A percentile compares a stretch with the other conserved stretches of the same genome.
Evolutionary conservation across 129 eudicot genomes (phyloP).

Genomic region (Rutidosis leptorrhynchoides): DNA sequence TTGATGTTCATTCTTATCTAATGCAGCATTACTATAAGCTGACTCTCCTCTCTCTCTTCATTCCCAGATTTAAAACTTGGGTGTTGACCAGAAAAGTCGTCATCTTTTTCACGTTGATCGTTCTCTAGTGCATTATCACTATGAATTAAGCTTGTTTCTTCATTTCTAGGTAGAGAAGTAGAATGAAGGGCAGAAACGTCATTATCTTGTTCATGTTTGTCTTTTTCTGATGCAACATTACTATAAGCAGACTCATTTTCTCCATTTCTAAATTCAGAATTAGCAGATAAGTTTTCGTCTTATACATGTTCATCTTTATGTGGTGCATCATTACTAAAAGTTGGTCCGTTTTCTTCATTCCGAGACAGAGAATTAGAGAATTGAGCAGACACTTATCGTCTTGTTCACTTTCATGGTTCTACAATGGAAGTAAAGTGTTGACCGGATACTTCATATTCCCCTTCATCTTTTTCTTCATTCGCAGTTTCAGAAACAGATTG

Average conservation of each 20-base stretch:
- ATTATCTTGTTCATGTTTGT: background rate
- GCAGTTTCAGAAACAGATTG: background rate
- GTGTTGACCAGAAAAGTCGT: background rate
- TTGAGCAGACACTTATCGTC: background rate
- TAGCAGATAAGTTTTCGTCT: no score
- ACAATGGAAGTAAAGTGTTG: background rate
- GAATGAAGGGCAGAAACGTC: slow-evolving; percentile 7
- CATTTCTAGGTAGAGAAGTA: slow-evolving; percentile 6
- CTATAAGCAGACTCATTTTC: slow-evolving; percentile 10
- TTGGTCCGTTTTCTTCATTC: background rate
- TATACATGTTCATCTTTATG: slow-evolving; percentile 5
- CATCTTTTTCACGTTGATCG: background rate
- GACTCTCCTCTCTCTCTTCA: slow-evolving; percentile 2
- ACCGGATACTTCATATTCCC: background rate
- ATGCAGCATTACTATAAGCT: slow-evolving; percentile 9
- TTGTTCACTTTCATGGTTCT: background rate
- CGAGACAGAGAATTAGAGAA: background rate
- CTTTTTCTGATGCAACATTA: background rate
- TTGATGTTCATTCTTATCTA: background rate
- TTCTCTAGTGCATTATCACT: background rate
- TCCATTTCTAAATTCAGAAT: slow-evolving; percentile 1
- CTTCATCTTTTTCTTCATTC: slow-evolving; percentile 12
- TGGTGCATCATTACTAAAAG: background rate
- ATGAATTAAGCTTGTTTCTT: slow-evolving; percentile 13
- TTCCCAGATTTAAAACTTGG: background rate